A percentile compares a stretch with the other conserved stretches of the same genome.
Evolutionary conservation across 139 green algal genomes (phyloP).

Genomic region (Asterochloris erici): DNA sequence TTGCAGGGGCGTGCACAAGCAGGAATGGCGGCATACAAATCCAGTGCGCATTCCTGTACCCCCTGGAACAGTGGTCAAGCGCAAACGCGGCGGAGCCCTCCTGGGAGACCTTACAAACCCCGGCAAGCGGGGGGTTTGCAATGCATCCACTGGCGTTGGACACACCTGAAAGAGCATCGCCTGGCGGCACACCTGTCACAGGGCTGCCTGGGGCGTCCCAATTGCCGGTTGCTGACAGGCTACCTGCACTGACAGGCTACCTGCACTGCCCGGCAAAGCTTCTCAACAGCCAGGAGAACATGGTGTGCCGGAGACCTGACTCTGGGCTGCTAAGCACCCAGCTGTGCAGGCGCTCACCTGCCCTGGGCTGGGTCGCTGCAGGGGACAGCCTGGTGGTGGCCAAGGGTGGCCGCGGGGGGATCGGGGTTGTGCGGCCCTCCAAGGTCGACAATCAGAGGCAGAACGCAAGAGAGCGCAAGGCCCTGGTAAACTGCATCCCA

Average conservation of each 20-base stretch:
- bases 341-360: neutral
- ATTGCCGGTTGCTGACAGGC: neutral
- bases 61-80: constrained; percentile 70
- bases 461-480: constrained; percentile 5
- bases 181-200: neutral
- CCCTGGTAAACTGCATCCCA: constrained; percentile 10
- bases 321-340: too few relatives aligned
- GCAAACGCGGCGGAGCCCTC: constrained; percentile 36
- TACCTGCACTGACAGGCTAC: neutral
- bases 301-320: neutral
- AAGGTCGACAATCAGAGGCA: neutral
- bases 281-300: neutral
- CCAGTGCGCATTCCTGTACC: constrained; percentile 59
- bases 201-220: neutral
- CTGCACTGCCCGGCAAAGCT: neutral
- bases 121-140: constrained; percentile 10
- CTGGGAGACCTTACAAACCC: constrained; percentile 64
- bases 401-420: constrained; percentile 53
- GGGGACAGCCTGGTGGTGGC: constrained; percentile 57
- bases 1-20: neutral
- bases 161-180: neutral
- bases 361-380: neutral
- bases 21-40: constrained; percentile 21
- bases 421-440: constrained; percentile 44
- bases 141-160: too few relatives aligned